These are phyloP conservation scores for Tilletia horrida DNA, from an alignment of 1,284 basidiomycete genomes.

Conservation along the genomic window DNA sequence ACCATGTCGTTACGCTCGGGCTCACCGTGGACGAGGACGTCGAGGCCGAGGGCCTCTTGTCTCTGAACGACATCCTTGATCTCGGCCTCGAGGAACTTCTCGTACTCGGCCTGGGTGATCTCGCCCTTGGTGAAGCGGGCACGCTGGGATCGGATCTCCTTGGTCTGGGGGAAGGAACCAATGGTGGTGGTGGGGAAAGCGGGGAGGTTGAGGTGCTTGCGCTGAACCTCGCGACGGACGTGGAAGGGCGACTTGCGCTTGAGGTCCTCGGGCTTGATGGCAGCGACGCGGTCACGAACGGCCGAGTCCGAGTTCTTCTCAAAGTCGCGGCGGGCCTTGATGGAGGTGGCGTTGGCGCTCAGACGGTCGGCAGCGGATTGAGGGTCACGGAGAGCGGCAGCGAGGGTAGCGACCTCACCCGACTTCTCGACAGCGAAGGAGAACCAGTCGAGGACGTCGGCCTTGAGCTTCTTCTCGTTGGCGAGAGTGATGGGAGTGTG, in stretches of 20 bases:
- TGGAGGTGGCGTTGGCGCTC: constrained; percentile 74
- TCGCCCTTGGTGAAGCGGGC: constrained; percentile 76
- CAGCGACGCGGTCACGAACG: constrained; percentile 90
- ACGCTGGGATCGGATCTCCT: constrained; percentile 70
- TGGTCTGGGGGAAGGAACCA: constrained; percentile 93
- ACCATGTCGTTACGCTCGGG: constrained; percentile 99
- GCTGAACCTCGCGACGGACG: constrained; percentile 81
- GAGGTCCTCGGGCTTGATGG: constrained; percentile 82
- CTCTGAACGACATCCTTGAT: constrained; percentile 88
- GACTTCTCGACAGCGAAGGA: constrained; percentile 98
- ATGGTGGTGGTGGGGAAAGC: constrained; percentile 99
- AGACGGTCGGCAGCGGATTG: constrained; percentile 40
- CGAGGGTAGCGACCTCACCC: constrained; percentile 81
- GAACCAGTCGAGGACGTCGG: constrained; percentile 95
- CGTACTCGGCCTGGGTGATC: constrained; percentile 82
- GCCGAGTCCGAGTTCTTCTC: constrained; percentile 91
- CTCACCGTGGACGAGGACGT: constrained; percentile 98
- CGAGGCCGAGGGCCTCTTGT: constrained; percentile 94
- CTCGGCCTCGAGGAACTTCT: constrained; percentile 98
- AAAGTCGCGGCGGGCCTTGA: constrained; percentile 91
- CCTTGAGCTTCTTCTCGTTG: constrained; percentile 85
- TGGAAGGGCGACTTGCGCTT: constrained; percentile 88
- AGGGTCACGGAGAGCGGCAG: constrained; percentile 56
- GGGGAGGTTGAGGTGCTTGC: constrained; percentile 83
- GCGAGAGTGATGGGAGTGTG: constrained; percentile 96